Percentiles rank a stretch among this genome's conserved stretches.
phyloP scores from a whole-genome alignment of 805 yeast genomes.

The Kazachstania martiniae region DNA sequence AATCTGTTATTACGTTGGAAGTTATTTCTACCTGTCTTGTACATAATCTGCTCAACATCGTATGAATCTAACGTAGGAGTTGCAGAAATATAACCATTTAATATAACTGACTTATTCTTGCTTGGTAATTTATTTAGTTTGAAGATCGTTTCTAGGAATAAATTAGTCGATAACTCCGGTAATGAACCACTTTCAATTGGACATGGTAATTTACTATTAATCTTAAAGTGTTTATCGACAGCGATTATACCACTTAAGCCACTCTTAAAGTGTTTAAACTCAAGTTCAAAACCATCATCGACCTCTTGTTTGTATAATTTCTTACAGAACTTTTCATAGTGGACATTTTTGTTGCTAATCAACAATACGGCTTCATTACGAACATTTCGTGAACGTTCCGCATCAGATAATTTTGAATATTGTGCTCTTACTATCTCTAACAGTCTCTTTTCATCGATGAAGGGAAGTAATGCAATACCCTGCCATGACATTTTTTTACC shows the following conservation, averaged over 20 bases:
- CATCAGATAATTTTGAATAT: slow-evolving; percentile 52
- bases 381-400: slow-evolving; percentile 60
- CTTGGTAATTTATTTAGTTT: slow-evolving; percentile 37
- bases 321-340: slow-evolving; percentile 26
- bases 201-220: slow-evolving; percentile 25
- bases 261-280: slow-evolving; percentile 39
- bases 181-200: slow-evolving; percentile 29
- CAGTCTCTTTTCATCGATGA: slow-evolving; percentile 74
- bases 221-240: slow-evolving; percentile 24
- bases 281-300: slow-evolving; percentile 17
- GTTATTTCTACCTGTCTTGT: slow-evolving; percentile 34
- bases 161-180: slow-evolving; percentile 32
- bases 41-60: slow-evolving; percentile 52
- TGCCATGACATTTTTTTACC: slow-evolving; percentile 95
- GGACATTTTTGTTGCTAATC: slow-evolving; percentile 52
- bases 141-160: slow-evolving; percentile 39
- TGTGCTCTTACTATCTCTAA: slow-evolving; percentile 53
- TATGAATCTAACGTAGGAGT: slow-evolving; percentile 49
- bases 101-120: slow-evolving; percentile 62
- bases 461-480: slow-evolving; percentile 82
- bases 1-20: slow-evolving; percentile 22
- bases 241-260: slow-evolving; percentile 50
- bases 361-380: slow-evolving; percentile 60
- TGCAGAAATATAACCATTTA: slow-evolving; percentile 68
- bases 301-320: slow-evolving; percentile 24